Conservation (phyloP, 78 protist species). For the Dictyostelium intermedium region DNA sequence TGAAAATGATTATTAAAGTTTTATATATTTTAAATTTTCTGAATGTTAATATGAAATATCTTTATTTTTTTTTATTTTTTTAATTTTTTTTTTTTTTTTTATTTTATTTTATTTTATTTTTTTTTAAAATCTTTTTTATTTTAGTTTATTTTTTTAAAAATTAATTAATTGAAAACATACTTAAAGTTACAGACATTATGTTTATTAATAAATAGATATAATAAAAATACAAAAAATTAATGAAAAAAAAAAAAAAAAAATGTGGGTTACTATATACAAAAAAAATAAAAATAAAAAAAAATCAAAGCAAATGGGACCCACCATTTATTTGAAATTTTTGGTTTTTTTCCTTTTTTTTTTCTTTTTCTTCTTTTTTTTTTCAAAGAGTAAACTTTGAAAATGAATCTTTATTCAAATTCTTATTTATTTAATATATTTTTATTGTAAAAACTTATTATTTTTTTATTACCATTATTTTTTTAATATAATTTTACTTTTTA, state of each 20-base stretch:
- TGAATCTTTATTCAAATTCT: neutral
- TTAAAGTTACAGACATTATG: neutral
- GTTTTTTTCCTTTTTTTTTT: neutral
- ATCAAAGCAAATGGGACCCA: neutral
- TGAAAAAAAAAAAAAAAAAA: neutral
- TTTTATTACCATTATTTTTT: too few relatives aligned
- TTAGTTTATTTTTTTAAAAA: too few relatives aligned
- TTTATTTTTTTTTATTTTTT: too few relatives aligned
- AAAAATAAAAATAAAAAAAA: neutral
- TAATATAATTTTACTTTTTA: too few relatives aligned
- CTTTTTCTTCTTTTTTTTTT: too few relatives aligned
- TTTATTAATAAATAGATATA: neutral
- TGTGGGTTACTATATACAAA: neutral
- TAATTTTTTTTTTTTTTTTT: too few relatives aligned
- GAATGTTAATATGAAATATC: neutral
- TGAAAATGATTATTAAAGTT: too few relatives aligned
- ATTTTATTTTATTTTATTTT: too few relatives aligned
- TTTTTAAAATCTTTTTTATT: too few relatives aligned
- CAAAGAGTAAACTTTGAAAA: neutral
- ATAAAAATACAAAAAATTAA: neutral
- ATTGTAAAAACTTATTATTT: too few relatives aligned
- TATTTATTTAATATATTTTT: too few relatives aligned
- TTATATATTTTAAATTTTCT: too few relatives aligned
- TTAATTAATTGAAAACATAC: neutral
- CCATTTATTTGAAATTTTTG: neutral